These are phyloP conservation scores for Ilex paraguariensis DNA, from an alignment of 305 asterid genomes.

Conservation along the genomic window DNA sequence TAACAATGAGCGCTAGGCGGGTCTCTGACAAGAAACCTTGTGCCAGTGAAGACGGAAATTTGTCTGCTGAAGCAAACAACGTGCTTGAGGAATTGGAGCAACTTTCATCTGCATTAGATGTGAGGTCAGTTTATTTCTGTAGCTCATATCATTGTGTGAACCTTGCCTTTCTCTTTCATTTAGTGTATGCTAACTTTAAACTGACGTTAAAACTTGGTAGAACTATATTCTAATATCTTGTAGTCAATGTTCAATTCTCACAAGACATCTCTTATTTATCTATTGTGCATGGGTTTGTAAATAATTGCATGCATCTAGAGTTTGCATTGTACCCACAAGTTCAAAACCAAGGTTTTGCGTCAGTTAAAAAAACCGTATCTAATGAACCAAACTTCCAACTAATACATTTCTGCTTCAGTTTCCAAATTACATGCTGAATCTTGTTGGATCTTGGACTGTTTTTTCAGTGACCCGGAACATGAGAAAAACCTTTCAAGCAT, in stretches of 20 bases:
- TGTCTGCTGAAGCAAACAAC: constrained; percentile 3
- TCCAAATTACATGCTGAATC: background rate
- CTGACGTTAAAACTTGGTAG: background rate
- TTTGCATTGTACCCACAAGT: no score
- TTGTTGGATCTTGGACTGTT: background rate
- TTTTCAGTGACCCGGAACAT: constrained; percentile 16
- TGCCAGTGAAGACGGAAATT: constrained; percentile 6
- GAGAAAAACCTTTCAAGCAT: constrained; percentile 2
- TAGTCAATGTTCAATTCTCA: no score
- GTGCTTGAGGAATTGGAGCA: constrained; percentile 12
- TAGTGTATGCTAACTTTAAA: background rate
- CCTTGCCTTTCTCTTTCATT: background rate
- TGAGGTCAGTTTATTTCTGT: constrained; percentile 13
- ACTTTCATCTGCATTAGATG: constrained; percentile 10
- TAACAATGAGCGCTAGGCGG: background rate
- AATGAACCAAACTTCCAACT: no score
- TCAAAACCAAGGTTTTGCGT: no score
- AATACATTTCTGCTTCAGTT: background rate
- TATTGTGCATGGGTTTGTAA: background rate
- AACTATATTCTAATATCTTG: no score
- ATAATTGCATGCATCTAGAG: no score
- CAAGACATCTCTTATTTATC: no score
- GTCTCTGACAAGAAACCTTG: constrained; percentile 4
- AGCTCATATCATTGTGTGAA: background rate
- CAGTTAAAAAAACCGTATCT: no score